Evolutionary conservation across 352 stramenopile species (phyloP), one percentile per base, ranked within the genome.

Genomic region (Thraustochytrium sp.): DNA sequence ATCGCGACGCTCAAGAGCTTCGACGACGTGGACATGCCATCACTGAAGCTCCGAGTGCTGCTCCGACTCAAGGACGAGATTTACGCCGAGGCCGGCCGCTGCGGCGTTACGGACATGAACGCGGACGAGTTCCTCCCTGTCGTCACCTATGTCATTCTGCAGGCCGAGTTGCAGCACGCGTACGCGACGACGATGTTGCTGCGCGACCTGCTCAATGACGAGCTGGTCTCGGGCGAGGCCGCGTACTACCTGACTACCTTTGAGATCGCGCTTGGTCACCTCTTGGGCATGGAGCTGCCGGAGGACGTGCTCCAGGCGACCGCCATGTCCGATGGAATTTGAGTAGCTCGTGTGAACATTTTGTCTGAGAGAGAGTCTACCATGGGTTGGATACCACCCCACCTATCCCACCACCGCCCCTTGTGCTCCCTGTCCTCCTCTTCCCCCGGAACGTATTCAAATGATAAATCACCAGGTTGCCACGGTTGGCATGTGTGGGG

Each of bases 11-110:
- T 80, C 5, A 68, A 53, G 29, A 80, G 68, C 68, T 80, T 80
- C 76, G 68, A 80, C 53, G 68, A 80, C n/a, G 68, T 80, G 26
- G 68, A 80, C 68, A 80, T 80, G 68, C 68, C 68, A 16, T 80
- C 68, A 31, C 68, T 65, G 21, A 80, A 80, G 51, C 38, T 80
- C 16, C 18, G 31, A 38, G 37, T 80, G 16, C 53, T 80, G 9
- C 68, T 80, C 13, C 48, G 68, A 11, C 48, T 80, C 37, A 80
- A 80, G 42, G 68, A 80, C 49, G 68, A 80, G 5, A 80, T 80
- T 72, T 80, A 80, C 44, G 31, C 31, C 9, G 68, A 80, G 42
- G 63, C 68, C 8, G 42, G 48, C n/a, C 42, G 46, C 4, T 44
- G 23, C 13, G 29, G 31, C n/a, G 44, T 80, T 8, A n/a, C 31